Conservation (phyloP, 164 flowering plant species). For the Nymphaea colorata region DNA sequence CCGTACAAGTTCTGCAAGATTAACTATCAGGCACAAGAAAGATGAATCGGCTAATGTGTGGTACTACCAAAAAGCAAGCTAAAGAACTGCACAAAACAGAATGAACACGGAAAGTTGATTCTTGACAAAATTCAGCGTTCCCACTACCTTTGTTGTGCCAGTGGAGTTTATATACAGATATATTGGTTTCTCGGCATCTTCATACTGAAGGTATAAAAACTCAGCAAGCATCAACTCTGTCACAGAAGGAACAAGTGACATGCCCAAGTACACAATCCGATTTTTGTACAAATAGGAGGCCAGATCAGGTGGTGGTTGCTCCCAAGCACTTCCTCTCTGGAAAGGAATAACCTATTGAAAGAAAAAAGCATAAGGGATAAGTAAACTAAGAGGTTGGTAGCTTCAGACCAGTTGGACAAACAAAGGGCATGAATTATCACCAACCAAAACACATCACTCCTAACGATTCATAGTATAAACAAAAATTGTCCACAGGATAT, state of each 20-base stretch:
- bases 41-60: too few relatives aligned
- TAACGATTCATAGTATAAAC: not conserved
- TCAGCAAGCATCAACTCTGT: slow-evolving; percentile 83
- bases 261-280: slow-evolving; percentile 87
- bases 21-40: too few relatives aligned
- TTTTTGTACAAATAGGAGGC: slow-evolving; percentile 79
- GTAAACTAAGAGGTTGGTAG: not conserved
- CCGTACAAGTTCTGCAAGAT: too few relatives aligned
- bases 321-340: slow-evolving; percentile 66
- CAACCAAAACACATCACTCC: not conserved
- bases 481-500: not conserved
- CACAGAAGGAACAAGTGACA: slow-evolving; percentile 84
- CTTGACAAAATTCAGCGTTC: too few relatives aligned
- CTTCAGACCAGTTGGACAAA: not conserved
- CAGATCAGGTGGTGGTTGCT: slow-evolving; percentile 94
- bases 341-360: slow-evolving; percentile 76
- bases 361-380: not conserved
- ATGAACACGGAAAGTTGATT: not conserved
- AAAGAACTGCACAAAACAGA: too few relatives aligned
- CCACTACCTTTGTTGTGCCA: slow-evolving; percentile 73
- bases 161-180: slow-evolving; percentile 89
- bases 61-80: too few relatives aligned
- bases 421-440: not conserved
- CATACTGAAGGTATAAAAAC: slow-evolving; percentile 76
- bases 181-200: slow-evolving; percentile 72